Evolutionary conservation across 768 basidiomycete species (phyloP), one percentile per base, ranked within the genome.

Genomic region (Tylopilus sp.): DNA sequence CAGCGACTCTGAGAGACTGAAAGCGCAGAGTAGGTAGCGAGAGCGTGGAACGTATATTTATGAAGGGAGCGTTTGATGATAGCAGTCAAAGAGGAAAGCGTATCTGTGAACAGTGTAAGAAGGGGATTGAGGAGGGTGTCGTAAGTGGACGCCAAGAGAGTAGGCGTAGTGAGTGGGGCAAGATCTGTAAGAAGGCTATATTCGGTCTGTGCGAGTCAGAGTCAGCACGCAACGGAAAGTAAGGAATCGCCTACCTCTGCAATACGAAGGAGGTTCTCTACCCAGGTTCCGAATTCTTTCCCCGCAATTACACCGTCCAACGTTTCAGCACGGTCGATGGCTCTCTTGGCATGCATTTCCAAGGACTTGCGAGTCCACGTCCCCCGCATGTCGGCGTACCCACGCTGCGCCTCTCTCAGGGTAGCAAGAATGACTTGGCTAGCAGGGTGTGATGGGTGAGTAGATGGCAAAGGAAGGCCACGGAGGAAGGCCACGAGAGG

Each of bases 301-400:
- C 89, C 90, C 0, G 85, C 78, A 33, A 71, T 72, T 11, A 89
- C 75, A 0, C 84, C 76, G 55, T 89, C 86, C 9, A 84, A 73
- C 0, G 79, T 85, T 52, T 89, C 87, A 1, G 86, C 83, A 13
- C 87, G 72, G 30, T 88, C 87, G 1, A 90, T 72, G 10, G 86
- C 74, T 10, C 87, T 75, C 59, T 85, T 85, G 3, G 81, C 87
- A 58, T 85, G 83, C 8, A 75, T 75, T 61, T 92, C 91, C 19
- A 92, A 67, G 48, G 88, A 87, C 62, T 86, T 89, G 55, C 78
- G 79, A 37, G 76, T 78, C 91, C 91, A 92, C 13, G 74, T 77
- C 12, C 89, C 89, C 25, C 91, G 80, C 89, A 92, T 92, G 58
- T 92, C 89, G 0, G 88, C 90, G 56, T 89, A 92, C 1, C 90